Conservation (phyloP, 176 grass and related monocot species). For the Zoysia pacifica region DNA sequence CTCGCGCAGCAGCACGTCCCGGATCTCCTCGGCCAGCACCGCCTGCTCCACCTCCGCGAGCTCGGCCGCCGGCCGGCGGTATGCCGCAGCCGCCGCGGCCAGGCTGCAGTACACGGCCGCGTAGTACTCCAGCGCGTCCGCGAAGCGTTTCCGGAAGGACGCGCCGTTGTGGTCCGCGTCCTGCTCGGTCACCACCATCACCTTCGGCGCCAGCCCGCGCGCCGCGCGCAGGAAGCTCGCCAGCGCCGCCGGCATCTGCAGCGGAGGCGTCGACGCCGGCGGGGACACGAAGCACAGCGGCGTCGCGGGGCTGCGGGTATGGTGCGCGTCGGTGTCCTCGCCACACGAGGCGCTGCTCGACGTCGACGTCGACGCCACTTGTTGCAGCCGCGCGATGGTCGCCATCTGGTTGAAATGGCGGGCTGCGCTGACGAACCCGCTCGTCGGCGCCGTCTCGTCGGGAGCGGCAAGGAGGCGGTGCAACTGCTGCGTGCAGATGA, state of each 20-base stretch:
- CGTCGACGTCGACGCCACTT: background rate
- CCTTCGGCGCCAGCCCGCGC: slow-evolving; percentile 15
- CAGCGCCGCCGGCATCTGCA: background rate
- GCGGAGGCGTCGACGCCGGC: background rate
- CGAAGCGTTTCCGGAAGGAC: slow-evolving; percentile 32
- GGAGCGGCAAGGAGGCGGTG: slow-evolving; percentile 13
- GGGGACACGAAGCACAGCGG: slow-evolving; percentile 20
- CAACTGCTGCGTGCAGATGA: slow-evolving; percentile 13
- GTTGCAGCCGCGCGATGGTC: background rate
- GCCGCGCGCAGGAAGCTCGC: slow-evolving; percentile 17
- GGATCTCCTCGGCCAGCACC: slow-evolving; percentile 41
- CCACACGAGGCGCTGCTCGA: background rate
- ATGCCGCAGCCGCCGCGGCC: background rate
- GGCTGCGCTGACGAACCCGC: background rate
- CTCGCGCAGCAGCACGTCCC: slow-evolving; percentile 35
- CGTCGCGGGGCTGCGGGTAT: background rate
- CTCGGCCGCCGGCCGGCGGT: background rate
- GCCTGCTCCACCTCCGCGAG: slow-evolving; percentile 30
- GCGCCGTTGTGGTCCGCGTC: slow-evolving; percentile 48
- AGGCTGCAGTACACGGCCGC: slow-evolving; percentile 25
- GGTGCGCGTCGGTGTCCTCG: background rate
- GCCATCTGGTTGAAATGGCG: background rate
- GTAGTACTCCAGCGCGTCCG: slow-evolving; percentile 3
- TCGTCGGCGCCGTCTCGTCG: background rate
- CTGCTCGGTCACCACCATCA: slow-evolving; percentile 42